Percentiles rank a stretch among this genome's conserved stretches.
These are phyloP conservation scores for Colletotrichum zoysiae DNA, from an alignment of 2,329 filamentous ascomycete species.

Conservation along the genomic window DNA sequence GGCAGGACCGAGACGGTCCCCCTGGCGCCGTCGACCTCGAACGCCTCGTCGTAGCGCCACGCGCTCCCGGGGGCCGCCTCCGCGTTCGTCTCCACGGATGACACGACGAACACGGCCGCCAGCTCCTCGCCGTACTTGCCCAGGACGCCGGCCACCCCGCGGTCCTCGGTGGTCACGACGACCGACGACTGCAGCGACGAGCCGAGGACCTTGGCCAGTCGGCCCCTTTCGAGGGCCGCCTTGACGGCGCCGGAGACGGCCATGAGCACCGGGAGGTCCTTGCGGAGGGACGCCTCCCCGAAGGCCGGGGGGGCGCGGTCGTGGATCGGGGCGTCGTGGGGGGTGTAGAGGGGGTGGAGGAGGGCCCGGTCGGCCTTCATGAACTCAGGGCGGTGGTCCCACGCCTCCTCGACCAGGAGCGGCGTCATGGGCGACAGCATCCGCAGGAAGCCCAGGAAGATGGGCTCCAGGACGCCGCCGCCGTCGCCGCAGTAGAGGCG, in stretches of 20 bases:
- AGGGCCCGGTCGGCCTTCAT: constrained; percentile 63
- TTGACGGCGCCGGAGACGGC: constrained; percentile 77
- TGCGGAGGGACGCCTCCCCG: constrained; percentile 56
- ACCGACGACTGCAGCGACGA: constrained; percentile 86
- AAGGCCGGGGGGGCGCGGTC: constrained; percentile 54
- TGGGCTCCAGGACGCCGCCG: constrained; percentile 71
- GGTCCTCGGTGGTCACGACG: constrained; percentile 61
- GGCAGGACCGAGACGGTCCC: constrained; percentile 61
- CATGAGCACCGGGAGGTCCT: constrained; percentile 62
- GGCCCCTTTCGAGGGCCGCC: constrained; percentile 78
- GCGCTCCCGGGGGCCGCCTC: constrained; percentile 46
- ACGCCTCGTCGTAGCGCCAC: constrained; percentile 59
- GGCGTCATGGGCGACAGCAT: constrained; percentile 88
- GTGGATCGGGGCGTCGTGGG: constrained; percentile 60
- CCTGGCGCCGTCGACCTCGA: constrained; percentile 55
- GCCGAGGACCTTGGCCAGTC: constrained; percentile 78
- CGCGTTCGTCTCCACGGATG: constrained; percentile 66
- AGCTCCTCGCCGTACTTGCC: constrained; percentile 64
- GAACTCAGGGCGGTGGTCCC: constrained; percentile 78
- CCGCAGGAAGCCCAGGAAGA: constrained; percentile 79
- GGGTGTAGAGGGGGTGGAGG: constrained; percentile 59
- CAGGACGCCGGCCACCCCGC: constrained; percentile 51
- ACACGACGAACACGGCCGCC: constrained; percentile 77
- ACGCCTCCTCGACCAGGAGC: constrained; percentile 87
- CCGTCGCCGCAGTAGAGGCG: constrained; percentile 86